These are phyloP conservation scores for Glycine latifolia DNA, from an alignment of 306 rosid species.

Conservation along the genomic window DNA sequence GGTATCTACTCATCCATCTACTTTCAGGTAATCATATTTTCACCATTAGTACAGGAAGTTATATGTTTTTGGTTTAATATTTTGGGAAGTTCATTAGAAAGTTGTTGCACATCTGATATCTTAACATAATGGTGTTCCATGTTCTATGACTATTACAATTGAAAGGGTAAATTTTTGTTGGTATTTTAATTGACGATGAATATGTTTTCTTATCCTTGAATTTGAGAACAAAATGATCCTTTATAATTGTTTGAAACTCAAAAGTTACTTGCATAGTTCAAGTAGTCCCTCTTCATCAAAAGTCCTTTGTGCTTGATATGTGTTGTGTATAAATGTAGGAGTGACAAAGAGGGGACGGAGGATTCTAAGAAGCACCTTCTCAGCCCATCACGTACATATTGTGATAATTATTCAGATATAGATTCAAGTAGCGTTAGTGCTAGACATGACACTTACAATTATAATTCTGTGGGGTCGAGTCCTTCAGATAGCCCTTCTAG, in stretches of 20 bases:
- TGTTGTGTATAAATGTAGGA: slow-evolving; percentile 61
- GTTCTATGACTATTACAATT: slow-evolving; percentile 19
- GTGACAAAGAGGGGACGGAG: slow-evolving; percentile 77
- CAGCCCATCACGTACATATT: slow-evolving; percentile 80
- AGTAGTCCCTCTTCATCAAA: background rate
- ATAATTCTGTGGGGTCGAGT: slow-evolving; percentile 70
- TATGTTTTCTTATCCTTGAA: slow-evolving; percentile 27
- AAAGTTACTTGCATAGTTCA: slow-evolving; percentile 29
- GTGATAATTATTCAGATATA: slow-evolving; percentile 69
- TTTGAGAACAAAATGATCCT: slow-evolving; percentile 1
- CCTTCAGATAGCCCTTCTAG: slow-evolving; percentile 84
- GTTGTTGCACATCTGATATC: slow-evolving; percentile 19
- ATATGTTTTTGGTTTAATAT: slow-evolving; percentile 13
- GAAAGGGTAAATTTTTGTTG: slow-evolving; percentile 16
- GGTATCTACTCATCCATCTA: slow-evolving; percentile 57
- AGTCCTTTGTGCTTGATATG: slow-evolving; percentile 23
- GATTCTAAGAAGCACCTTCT: slow-evolving; percentile 72
- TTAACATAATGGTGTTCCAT: slow-evolving; percentile 9
- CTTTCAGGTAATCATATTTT: slow-evolving; percentile 64
- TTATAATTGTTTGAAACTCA: slow-evolving; percentile 30
- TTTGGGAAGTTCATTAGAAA: slow-evolving; percentile 1
- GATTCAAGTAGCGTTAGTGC: slow-evolving; percentile 83
- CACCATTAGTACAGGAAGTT: slow-evolving; percentile 24
- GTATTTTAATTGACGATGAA: slow-evolving; percentile 19
- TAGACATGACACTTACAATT: slow-evolving; percentile 66